Evolutionary conservation across 768 basidiomycete genomes (phyloP).

Genomic region (Tephrocybe sp.): DNA sequence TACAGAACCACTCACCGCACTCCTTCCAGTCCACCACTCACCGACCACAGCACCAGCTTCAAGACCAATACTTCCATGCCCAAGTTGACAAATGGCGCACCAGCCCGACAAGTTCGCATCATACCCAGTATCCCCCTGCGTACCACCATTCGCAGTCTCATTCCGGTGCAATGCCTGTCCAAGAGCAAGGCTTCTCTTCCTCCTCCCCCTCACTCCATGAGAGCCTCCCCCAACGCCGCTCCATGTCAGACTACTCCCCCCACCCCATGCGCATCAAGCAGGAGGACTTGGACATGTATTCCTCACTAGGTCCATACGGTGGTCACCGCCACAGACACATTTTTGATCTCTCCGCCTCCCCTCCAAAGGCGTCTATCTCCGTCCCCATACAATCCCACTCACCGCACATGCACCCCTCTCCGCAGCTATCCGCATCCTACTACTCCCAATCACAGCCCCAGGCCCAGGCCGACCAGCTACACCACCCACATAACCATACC

Average conservation of each 20-base stretch:
- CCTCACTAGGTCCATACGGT: slow-evolving; percentile 3
- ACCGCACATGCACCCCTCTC: neutral
- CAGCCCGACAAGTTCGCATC: slow-evolving; percentile 15
- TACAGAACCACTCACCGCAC: slow-evolving; percentile 9
- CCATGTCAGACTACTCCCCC: slow-evolving; percentile 5
- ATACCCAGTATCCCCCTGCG: slow-evolving; percentile 9
- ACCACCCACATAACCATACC: slow-evolving; percentile 2
- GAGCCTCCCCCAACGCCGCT: slow-evolving; percentile 7
- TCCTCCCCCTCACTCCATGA: slow-evolving; percentile 3
- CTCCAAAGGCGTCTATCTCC: slow-evolving; percentile 1
- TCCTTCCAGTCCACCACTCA: slow-evolving; percentile 9
- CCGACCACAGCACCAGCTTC: slow-evolving; percentile 7
- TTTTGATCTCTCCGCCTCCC: slow-evolving; percentile 14
- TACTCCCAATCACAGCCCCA: slow-evolving; percentile 8
- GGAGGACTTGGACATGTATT: slow-evolving; percentile 12
- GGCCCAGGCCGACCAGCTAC: neutral
- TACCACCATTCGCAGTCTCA: slow-evolving; percentile 10
- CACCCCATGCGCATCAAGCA: slow-evolving; percentile 7
- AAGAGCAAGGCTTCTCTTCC: neutral
- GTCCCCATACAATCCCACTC: too few relatives aligned
- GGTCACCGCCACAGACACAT: slow-evolving; percentile 11
- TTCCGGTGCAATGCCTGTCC: slow-evolving; percentile 6
- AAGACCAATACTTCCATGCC: slow-evolving; percentile 20
- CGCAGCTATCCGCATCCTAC: slow-evolving; percentile 6
- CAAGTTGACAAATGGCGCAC: slow-evolving; percentile 28